Evolutionary conservation across 176 grass and related monocot species (phyloP), one percentile per base, ranked within the genome.

Genomic region (Luzula sylvatica): DNA sequence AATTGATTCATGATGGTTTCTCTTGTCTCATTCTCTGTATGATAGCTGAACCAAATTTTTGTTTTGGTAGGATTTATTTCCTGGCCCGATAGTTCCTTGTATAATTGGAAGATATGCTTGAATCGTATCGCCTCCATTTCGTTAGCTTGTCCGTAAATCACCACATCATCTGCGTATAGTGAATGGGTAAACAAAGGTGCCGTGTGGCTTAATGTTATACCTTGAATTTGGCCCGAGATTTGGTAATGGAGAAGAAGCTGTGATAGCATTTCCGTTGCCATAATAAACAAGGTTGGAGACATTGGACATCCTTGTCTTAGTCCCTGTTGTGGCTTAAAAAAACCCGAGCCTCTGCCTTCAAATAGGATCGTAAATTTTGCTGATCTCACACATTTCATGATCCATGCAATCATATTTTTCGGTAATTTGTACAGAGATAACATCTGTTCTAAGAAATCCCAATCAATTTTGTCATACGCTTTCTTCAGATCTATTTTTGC

Each of bases 141-240:
- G 8, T 32, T 32, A 8, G 47, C 47, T 7, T 21, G 9, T 51
- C 47, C 47, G 2, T 21, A 11, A 0, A 51, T 2, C 0, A 51
- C 8, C 1, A 51, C 9, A 11, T 51, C 47, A 11, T 51, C 47
- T 0, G 14, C 47, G 3, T 21, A 51, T 2, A 51, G n/a, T 0
- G 15, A 51, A 23, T 20, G 17, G 0, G 16, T 21, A 2, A 11
- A 11, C 0, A 4, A 4, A 3, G 47, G 47, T 9, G 47, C 18
- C n/a, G n/a, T n/a, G n/a, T n/a, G n/a, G n/a, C n/a, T n/a, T n/a
- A n/a, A n/a, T 1, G 9, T 1, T 9, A 21, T 12, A 3, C 47
- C 17, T 3, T 0, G 3, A 0, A 51, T 23, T 0, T 1, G 0
- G 0, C 47, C 17, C 5, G 8, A 0, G 9, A 5, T 6, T 0